Evolutionary conservation across 2,329 filamentous ascomycete species (phyloP), one percentile per base, ranked within the genome.

Genomic region (Celoporthe dispersa): DNA sequence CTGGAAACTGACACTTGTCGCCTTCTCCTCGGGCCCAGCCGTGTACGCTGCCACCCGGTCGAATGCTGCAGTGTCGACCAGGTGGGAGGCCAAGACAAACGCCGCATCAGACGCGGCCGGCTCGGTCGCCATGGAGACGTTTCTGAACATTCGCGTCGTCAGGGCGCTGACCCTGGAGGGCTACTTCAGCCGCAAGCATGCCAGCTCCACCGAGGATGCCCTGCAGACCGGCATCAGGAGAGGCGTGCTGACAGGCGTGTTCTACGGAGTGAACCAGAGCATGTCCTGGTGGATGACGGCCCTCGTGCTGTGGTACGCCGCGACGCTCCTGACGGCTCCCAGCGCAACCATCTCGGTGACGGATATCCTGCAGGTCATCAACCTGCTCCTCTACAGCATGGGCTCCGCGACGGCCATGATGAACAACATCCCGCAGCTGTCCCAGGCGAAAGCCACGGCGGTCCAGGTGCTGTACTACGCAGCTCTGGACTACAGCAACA

Each of bases 251-350:
- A 88, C 89, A 0, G 93, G 93, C 0, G 79, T 90, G 6, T 85
- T 95, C 8, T 97, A 90, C 76, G 95, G 94, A 0, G 79, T 96
- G n/a, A 90, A 91, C 44, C 91, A 97, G 75, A 90, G 90, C 0
- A 85, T 90, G 25, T 87, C 90, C 53, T 87, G 90, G 70, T 93
- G 93, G 75, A 85, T 93, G 19, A 91, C 89, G 55, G 93, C 94
- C 0, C 81, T 97, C 3, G 87, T 97, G 12, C 96, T 97, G 77
- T 97, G 91, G 81, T 97, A 95, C 76, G 93, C 92, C 2, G 88
- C 90, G 0, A 81, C 86, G 0, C 83, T 97, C 14, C 85, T 92
- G 7, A 83, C 85, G 0, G 78, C 80, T 59, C 76, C 82, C 12
- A 80, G 86, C 80, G 82, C 73, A 8, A 75, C 77, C 16, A 76